Conservation (phyloP, 139 green algal species). For the Marvania coccoides region DNA sequence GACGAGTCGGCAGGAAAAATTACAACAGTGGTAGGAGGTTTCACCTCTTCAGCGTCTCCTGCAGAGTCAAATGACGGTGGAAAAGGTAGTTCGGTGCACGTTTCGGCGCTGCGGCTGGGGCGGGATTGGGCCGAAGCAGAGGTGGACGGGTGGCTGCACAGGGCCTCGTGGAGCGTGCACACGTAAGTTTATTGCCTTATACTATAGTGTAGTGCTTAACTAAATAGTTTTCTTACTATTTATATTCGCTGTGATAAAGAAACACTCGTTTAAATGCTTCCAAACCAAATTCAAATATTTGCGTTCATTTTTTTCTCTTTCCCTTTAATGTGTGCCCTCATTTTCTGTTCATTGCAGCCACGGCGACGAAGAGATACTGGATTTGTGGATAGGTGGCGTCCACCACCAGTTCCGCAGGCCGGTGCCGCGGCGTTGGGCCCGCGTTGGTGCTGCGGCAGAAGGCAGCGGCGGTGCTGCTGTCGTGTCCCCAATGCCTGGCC, state of each 20-base stretch:
- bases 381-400: slow-evolving; percentile 46
- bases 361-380: slow-evolving; percentile 42
- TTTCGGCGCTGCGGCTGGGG: background rate
- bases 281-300: no score
- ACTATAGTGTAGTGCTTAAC: no score
- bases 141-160: slow-evolving; percentile 11
- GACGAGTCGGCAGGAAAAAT: background rate
- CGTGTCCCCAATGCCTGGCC: slow-evolving; percentile 62
- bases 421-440: slow-evolving; percentile 32
- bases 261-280: no score
- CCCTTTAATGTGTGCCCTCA: background rate
- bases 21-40: no score
- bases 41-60: no score
- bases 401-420: slow-evolving; percentile 45
- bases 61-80: no score
- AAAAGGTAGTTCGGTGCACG: background rate
- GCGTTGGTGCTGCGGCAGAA: slow-evolving; percentile 4
- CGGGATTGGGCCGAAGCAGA: slow-evolving; percentile 13
- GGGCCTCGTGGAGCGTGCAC: slow-evolving; percentile 16
- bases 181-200: no score
- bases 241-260: no score
- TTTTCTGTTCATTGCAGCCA: slow-evolving; percentile 7
- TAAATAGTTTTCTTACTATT: no score
- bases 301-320: background rate
- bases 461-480: slow-evolving; percentile 30